phyloP scores from a whole-genome alignment of 2,329 filamentous ascomycete genomes.

The Drechslerella dactyloides region DNA sequence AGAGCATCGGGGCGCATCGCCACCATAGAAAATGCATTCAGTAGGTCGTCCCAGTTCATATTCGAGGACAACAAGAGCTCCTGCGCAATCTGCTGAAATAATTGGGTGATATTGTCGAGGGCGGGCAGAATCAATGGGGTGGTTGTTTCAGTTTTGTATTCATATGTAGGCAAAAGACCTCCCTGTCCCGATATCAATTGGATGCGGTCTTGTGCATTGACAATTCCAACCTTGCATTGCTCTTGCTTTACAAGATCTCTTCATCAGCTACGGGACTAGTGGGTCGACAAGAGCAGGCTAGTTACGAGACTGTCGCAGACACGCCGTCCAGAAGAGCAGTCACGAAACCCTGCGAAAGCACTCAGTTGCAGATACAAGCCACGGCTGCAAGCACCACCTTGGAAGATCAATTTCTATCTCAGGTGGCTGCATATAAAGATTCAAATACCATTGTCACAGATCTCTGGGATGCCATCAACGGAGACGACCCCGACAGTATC shows the following conservation, averaged over 20 bases:
- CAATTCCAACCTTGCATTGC: conserved; percentile 7
- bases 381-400: too few species aligned
- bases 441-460: too few species aligned
- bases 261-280: too few species aligned
- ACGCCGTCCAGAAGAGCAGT: too few species aligned
- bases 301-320: too few species aligned
- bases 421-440: too few species aligned
- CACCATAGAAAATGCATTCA: background rate
- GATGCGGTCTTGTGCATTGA: conserved; percentile 8
- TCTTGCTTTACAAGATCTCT: background rate
- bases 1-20: background rate
- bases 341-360: too few species aligned
- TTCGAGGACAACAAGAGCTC: background rate
- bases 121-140: conserved; percentile 2
- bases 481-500: too few species aligned
- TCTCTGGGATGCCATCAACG: too few species aligned
- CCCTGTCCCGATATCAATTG: conserved; percentile 10
- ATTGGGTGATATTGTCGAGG: background rate
- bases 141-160: conserved; percentile 4
- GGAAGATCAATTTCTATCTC: too few species aligned
- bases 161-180: background rate
- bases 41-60: background rate
- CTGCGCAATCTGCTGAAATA: background rate
- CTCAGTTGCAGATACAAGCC: too few species aligned
- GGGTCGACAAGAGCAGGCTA: too few species aligned